These are phyloP conservation scores for Neocatenulostroma microsporum DNA, from an alignment of 2,329 filamentous ascomycete genomes.

Conservation along the genomic window DNA sequence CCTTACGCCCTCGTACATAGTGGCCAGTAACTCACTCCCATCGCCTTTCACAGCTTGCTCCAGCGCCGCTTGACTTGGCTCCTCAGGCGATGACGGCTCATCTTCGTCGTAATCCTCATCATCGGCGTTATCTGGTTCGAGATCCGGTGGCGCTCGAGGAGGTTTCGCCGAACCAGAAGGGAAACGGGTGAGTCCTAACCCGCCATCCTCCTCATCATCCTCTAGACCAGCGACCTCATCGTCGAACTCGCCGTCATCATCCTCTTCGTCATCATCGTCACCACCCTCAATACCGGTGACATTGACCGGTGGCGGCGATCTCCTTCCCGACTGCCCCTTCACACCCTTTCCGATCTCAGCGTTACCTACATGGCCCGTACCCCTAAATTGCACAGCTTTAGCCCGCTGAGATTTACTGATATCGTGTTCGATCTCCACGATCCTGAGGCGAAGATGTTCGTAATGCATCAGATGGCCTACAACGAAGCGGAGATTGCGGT, in stretches of 20 bases:
- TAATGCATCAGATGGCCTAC: slow-evolving; percentile 31
- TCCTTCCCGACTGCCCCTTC: slow-evolving; percentile 19
- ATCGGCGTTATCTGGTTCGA: slow-evolving; percentile 20
- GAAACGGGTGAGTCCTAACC: slow-evolving; percentile 24
- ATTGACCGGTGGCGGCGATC: slow-evolving; percentile 21
- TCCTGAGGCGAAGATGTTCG: slow-evolving; percentile 26
- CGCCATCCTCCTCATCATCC: slow-evolving; percentile 21
- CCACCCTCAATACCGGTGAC: slow-evolving; percentile 5
- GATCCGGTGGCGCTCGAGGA: slow-evolving; percentile 14
- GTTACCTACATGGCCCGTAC: slow-evolving; percentile 18
- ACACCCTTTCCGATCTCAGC: too few species aligned
- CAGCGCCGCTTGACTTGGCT: slow-evolving; percentile 20
- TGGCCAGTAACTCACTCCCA: slow-evolving; percentile 18
- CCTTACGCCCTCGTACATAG: slow-evolving; percentile 22
- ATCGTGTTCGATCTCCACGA: slow-evolving; percentile 31
- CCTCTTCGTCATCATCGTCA: slow-evolving; percentile 14
- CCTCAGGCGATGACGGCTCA: slow-evolving; percentile 22
- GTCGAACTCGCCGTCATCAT: slow-evolving; percentile 16
- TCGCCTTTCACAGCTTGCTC: slow-evolving; percentile 21
- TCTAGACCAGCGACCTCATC: slow-evolving; percentile 14
- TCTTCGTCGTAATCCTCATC: slow-evolving; percentile 24
- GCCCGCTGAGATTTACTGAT: slow-evolving; percentile 19
- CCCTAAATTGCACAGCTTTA: slow-evolving; percentile 17
- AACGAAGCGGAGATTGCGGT: slow-evolving; percentile 29
- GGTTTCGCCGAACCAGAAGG: slow-evolving; percentile 21